These are phyloP conservation scores for Salix viminalis DNA, from an alignment of 345 rosid genomes.

Conservation along the genomic window DNA sequence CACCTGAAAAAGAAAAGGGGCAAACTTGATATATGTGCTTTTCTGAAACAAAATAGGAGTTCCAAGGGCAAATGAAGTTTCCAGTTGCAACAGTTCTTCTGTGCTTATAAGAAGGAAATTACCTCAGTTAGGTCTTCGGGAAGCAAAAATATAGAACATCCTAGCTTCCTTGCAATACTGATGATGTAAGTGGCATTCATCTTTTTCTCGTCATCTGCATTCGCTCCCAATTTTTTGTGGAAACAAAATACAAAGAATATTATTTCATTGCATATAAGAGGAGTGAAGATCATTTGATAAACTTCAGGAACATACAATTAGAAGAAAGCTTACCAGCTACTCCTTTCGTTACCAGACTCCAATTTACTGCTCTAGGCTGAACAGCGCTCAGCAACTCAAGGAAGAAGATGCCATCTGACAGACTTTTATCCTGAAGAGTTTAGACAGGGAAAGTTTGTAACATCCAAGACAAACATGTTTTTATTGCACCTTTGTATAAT, in stretches of 20 bases:
- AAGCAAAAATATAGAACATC: constrained; percentile 93
- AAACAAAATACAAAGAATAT: neutral
- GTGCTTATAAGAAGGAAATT: neutral
- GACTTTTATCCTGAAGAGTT: constrained; percentile 67
- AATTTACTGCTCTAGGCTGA: constrained; percentile 81
- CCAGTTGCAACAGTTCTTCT: too few relatives aligned
- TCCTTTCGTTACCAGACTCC: constrained; percentile 95
- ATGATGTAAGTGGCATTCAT: constrained; percentile 95
- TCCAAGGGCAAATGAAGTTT: too few relatives aligned
- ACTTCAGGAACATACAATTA: neutral
- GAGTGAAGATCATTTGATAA: neutral
- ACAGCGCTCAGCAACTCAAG: constrained; percentile 88
- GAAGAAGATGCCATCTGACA: constrained; percentile 85
- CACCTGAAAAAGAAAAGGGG: constrained; percentile 43
- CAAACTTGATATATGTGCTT: too few relatives aligned
- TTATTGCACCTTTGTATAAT: neutral
- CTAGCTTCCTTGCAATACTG: constrained; percentile 90
- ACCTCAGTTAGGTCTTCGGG: constrained; percentile 97
- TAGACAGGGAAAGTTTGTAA: neutral
- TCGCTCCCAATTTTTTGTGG: neutral
- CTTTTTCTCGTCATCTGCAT: constrained; percentile 83
- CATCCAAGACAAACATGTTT: neutral
- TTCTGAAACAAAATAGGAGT: too few relatives aligned
- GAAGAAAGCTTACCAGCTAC: constrained; percentile 47
- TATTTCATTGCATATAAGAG: neutral